phyloP scores from a whole-genome alignment of 2,329 filamentous ascomycete species.

The Cordyceps fumosorosea region DNA sequence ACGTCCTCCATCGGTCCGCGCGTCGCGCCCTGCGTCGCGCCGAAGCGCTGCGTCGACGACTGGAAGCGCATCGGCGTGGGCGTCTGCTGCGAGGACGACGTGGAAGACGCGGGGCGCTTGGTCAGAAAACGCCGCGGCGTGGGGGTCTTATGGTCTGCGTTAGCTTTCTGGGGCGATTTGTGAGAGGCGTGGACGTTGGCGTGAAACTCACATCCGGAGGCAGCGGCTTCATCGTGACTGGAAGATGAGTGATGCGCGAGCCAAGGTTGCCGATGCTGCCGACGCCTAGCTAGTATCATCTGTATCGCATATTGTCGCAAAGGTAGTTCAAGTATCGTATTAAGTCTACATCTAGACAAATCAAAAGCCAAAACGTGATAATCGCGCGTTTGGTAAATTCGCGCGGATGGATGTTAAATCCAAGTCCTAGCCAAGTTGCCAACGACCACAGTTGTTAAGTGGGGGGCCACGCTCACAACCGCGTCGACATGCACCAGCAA shows the following conservation, averaged over 20 bases:
- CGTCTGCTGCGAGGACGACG: constrained; percentile 26
- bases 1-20: constrained; percentile 18
- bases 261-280: background rate
- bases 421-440: background rate
- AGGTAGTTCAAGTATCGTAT: background rate
- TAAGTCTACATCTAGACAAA: background rate
- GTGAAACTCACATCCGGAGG: background rate
- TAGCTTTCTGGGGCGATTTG: background rate
- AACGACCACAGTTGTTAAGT: background rate
- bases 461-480: background rate
- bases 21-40: constrained; percentile 22
- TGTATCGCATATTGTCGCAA: background rate
- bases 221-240: constrained; percentile 3
- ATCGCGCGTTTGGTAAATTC: background rate
- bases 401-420: background rate
- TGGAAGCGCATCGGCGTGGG: constrained; percentile 27
- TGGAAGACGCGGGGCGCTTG: constrained; percentile 27
- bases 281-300: background rate
- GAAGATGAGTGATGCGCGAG: background rate
- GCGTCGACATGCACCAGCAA: background rate
- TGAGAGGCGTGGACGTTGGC: background rate
- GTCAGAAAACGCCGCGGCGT: constrained; percentile 33
- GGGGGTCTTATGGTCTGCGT: constrained; percentile 27
- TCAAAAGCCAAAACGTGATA: background rate
- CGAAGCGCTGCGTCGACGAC: constrained; percentile 34